These are phyloP conservation scores for Blastobotrys indianensis DNA, from an alignment of 1,139 yeast genomes.

Conservation along the genomic window DNA sequence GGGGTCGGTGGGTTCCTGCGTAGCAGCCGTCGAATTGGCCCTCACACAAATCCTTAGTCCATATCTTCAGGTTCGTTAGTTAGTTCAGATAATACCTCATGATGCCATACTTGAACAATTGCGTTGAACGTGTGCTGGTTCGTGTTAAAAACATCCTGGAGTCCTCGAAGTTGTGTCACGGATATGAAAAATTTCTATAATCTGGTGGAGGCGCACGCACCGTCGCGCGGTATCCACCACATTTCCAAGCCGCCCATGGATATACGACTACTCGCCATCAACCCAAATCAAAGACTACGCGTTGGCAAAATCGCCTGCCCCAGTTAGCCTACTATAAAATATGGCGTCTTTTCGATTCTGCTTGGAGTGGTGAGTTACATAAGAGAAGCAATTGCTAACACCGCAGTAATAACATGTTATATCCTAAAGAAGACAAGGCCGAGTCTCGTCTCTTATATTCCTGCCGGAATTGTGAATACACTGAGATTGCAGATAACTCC, in stretches of 20 bases:
- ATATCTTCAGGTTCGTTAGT: neutral
- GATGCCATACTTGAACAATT: slow-evolving; percentile 22
- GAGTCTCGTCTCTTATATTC: slow-evolving; percentile 69
- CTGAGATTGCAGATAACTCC: slow-evolving; percentile 85
- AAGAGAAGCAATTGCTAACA: slow-evolving; percentile 10
- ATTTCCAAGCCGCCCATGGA: neutral
- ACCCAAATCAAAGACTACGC: neutral
- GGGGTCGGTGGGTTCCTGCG: slow-evolving; percentile 64
- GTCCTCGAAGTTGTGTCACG: neutral
- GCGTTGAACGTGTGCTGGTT: slow-evolving; percentile 31
- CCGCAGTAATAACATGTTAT: slow-evolving; percentile 83
- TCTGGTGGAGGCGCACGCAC: neutral
- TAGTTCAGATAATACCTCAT: too few species aligned
- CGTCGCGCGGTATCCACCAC: neutral
- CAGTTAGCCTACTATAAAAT: slow-evolving; percentile 6
- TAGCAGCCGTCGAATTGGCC: slow-evolving; percentile 51
- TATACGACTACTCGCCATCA: neutral
- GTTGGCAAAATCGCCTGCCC: neutral
- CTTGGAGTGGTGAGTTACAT: slow-evolving; percentile 59
- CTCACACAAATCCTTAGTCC: slow-evolving; percentile 19
- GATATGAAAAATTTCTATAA: neutral
- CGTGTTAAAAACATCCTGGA: slow-evolving; percentile 24
- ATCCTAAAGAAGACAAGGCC: slow-evolving; percentile 91
- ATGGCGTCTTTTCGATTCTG: slow-evolving; percentile 94
- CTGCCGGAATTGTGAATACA: slow-evolving; percentile 92